Percentiles rank a stretch among this genome's conserved stretches.
phyloP scores from a whole-genome alignment of 1,284 basidiomycete genomes.

The Erythrobasidium hasegawianum region DNA sequence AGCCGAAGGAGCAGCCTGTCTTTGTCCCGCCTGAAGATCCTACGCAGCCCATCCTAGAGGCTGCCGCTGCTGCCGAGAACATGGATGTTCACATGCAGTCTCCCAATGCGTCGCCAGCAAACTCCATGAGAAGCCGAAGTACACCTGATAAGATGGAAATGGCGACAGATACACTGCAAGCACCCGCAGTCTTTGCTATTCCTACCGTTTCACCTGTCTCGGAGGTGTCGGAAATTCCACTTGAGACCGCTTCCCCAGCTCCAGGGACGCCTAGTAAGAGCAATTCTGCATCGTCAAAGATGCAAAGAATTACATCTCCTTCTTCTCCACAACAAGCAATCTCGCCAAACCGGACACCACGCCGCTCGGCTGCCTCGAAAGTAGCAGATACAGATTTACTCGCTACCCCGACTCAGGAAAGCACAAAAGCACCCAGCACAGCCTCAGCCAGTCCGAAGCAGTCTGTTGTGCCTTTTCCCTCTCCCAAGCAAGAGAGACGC shows the following conservation, averaged over 20 bases:
- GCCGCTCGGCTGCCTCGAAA: background rate
- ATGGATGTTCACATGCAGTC: slow-evolving; percentile 20
- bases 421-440: slow-evolving; percentile 7
- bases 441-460: background rate
- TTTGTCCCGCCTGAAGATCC: background rate
- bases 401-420: slow-evolving; percentile 2
- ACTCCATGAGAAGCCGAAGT: background rate
- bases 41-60: slow-evolving; percentile 24
- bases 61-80: slow-evolving; percentile 20
- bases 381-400: background rate
- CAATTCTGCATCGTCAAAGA: background rate
- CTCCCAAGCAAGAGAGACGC: slow-evolving; percentile 12
- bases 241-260: background rate
- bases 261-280: no score
- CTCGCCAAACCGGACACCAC: background rate
- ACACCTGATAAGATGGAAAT: no score
- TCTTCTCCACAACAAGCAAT: background rate
- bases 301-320: background rate
- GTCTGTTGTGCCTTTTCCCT: slow-evolving; percentile 15
- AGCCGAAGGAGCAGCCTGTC: background rate
- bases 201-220: slow-evolving; percentile 8
- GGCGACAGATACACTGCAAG: background rate
- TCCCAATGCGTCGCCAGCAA: background rate
- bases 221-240: background rate
- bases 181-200: background rate